Evolutionary conservation across 192 early-diverging fungal species (phyloP).

Genomic region (Coemansia sp.): DNA sequence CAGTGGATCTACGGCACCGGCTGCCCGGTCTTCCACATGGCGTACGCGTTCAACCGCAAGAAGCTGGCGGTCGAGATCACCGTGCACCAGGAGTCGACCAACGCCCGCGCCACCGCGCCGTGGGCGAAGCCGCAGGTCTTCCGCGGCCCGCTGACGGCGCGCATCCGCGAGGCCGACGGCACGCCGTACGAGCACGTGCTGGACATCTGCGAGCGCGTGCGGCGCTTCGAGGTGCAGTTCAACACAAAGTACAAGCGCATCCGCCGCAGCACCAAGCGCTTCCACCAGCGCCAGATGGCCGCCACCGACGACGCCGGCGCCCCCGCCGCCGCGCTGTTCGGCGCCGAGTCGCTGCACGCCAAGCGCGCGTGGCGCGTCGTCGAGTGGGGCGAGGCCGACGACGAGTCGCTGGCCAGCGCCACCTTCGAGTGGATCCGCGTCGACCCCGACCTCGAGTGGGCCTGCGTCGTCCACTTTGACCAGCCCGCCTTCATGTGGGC

Average conservation of each 20-base stretch:
- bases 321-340: conserved; percentile 32
- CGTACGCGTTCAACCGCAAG: conserved; percentile 90
- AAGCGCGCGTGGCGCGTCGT: conserved; percentile 73
- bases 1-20: conserved; percentile 96
- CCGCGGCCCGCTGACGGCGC: conserved; percentile 69
- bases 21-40: conserved; percentile 83
- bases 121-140: conserved; percentile 53
- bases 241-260: conserved; percentile 99
- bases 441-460: conserved; percentile 94
- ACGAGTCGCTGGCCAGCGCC: conserved; percentile 62
- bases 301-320: conserved; percentile 48
- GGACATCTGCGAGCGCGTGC: conserved; percentile 72
- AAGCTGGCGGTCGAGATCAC: conserved; percentile 94
- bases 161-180: conserved; percentile 83
- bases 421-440: conserved; percentile 97
- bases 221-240: conserved; percentile 89
- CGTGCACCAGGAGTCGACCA: conserved; percentile 75
- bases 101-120: conserved; percentile 49
- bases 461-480: conserved; percentile 81
- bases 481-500: conserved; percentile 97
- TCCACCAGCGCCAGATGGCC: conserved; percentile 72
- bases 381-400: conserved; percentile 82
- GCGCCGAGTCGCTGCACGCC: conserved; percentile 62
- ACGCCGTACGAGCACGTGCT: conserved; percentile 84
- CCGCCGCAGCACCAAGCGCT: conserved; percentile 74